Base-by-base conservation (phyloP, 371 early-diverging fungal species). In the Haplosporangium sp. region DNA sequence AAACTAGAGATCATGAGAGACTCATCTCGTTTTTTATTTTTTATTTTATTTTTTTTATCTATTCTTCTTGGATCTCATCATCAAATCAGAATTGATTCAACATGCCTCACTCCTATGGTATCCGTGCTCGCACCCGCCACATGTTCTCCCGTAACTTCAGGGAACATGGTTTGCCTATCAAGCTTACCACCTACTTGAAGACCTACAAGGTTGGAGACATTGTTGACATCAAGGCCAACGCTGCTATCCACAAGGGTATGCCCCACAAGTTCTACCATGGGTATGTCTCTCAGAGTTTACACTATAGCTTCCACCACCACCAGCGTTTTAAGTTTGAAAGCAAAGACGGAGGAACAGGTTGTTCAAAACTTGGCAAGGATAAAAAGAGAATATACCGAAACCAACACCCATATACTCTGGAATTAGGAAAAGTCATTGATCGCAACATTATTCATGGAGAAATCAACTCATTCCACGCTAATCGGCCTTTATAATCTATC, bases 201-300 rank as follows among this genome's bases (percentile, higher is more conserved):
- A 77, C 77, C 72, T 77, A 77, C 77, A 77, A 77, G 77, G 77
- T 98, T 81, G 99, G 99, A 61, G 99, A 99, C 86, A 96, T 97
- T 76, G 99, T 99, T 71, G 99, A 99, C 89, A 95, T 98, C 88
- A 96, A 95, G 91, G 97, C 96, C 77, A 96, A 97, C 90, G 79
- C 87, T 84, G 96, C 99, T 76, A 90, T 99, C 85, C 99, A 99
- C 88, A 99, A 98, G 95, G 99, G 99, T 88, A 98, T 99, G 99
- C 99, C 99, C 84, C 99, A 99, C 97, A 99, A 99, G 93, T 99
- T 94, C 95, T 99, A 98, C 94, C 42, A 99, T 89, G 99, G 99
- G 91, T 94, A 91, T 84, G 86, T 83, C 58, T 20, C 11, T 7
- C 19, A 15, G 27, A 15, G 19, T 13, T 15, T 35, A 13, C 10